A percentile compares a stretch with the other conserved stretches of the same genome.
Conservation (phyloP, 495 filamentous ascomycete genomes). For the Trypethelium eluteriae region DNA sequence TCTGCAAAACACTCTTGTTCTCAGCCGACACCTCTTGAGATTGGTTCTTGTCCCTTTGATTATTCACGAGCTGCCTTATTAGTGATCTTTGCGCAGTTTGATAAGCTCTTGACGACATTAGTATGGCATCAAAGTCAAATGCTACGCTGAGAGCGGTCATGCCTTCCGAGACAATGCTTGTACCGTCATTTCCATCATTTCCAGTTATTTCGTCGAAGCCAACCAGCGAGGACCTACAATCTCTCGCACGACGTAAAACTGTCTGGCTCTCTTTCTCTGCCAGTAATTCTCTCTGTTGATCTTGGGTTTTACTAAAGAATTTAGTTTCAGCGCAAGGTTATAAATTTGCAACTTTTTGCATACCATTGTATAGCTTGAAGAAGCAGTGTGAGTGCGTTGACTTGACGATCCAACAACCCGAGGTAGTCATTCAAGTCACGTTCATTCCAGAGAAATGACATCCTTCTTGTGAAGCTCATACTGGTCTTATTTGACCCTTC, state of each 20-base stretch:
- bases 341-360: not conserved
- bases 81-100: not conserved
- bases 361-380: not conserved
- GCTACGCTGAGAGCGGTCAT: not conserved
- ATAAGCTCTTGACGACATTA: not conserved
- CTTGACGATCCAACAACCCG: not conserved
- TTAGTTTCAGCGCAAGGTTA: not conserved
- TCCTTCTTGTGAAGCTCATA: not conserved
- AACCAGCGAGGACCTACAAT: not conserved
- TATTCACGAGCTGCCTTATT: not conserved
- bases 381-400: not conserved
- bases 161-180: not conserved
- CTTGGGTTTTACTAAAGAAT: not conserved
- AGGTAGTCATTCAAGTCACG: not conserved
- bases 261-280: not conserved
- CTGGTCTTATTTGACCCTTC: not conserved
- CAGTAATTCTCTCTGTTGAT: not conserved
- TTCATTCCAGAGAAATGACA: not conserved
- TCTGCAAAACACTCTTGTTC: no score
- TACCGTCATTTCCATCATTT: not conserved
- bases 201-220: not conserved
- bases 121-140: not conserved
- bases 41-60: not conserved
- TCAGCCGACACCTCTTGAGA: not conserved
- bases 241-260: not conserved